Percentiles rank a stretch among this genome's conserved stretches.
Conservation (phyloP, 2,329 filamentous ascomycete genomes). For the Eurotiales sp. region DNA sequence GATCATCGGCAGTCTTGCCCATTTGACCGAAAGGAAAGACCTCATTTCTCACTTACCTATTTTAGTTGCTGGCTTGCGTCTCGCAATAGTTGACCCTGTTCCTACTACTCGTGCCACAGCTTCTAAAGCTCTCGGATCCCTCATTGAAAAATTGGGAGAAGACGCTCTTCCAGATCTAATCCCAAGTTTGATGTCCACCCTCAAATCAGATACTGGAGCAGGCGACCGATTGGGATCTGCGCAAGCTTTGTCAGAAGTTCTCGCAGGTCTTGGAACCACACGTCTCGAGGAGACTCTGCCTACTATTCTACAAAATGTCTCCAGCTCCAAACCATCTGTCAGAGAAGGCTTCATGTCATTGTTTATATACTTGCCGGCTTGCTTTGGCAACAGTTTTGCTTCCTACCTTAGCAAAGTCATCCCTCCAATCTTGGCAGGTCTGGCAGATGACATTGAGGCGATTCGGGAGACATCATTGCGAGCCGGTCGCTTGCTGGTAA, state of each 20-base stretch:
- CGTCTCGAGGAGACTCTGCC: conserved; percentile 93
- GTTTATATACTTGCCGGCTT: conserved; percentile 98
- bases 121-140: conserved; percentile 88
- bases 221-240: conserved; percentile 94
- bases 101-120: conserved; percentile 94
- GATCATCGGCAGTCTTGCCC: conserved; percentile 95
- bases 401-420: conserved; percentile 95
- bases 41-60: conserved; percentile 87
- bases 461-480: conserved; percentile 96
- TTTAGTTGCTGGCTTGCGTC: conserved; percentile 81
- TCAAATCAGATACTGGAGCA: conserved; percentile 95
- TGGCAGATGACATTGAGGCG: conserved; percentile 93
- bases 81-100: conserved; percentile 90
- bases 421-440: conserved; percentile 85
- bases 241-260: conserved; percentile 91
- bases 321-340: conserved; percentile 83
- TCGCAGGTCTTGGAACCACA: conserved; percentile 87
- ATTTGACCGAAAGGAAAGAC: conserved; percentile 94
- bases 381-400: conserved; percentile 97
- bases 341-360: conserved; percentile 99
- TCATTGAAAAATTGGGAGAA: conserved; percentile 97
- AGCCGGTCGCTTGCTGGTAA: conserved; percentile 89
- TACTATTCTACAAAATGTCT: conserved; percentile 92
- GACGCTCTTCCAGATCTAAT: conserved; percentile 96
- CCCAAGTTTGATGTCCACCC: conserved; percentile 92